These are phyloP conservation scores for Diaporthe humulicola DNA, from an alignment of 2,329 filamentous ascomycete genomes.

Conservation along the genomic window DNA sequence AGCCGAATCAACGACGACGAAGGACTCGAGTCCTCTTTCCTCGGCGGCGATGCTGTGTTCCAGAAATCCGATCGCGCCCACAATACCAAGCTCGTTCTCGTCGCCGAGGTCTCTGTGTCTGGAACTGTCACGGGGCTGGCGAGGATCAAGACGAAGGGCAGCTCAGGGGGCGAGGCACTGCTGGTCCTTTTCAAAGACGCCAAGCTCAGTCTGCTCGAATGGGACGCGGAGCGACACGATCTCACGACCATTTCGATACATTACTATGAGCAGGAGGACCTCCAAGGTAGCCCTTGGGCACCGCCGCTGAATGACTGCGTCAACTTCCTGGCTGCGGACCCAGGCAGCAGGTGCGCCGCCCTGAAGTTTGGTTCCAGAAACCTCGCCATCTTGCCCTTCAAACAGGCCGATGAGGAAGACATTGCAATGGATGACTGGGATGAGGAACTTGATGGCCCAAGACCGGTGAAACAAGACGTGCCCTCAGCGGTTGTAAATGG, in stretches of 20 bases:
- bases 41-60: conserved; percentile 72
- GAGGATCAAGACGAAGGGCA: conserved; percentile 78
- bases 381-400: conserved; percentile 93
- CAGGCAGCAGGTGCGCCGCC: conserved; percentile 91
- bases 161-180: conserved; percentile 85
- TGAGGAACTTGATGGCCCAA: conserved; percentile 80
- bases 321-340: conserved; percentile 89
- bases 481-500: conserved; percentile 57
- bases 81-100: conserved; percentile 83
- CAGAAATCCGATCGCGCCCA: conserved; percentile 73
- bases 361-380: conserved; percentile 92
- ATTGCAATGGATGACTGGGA: conserved; percentile 94
- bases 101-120: conserved; percentile 86
- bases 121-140: conserved; percentile 88
- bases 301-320: conserved; percentile 80
- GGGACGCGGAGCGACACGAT: conserved; percentile 84
- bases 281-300: conserved; percentile 86
- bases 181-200: conserved; percentile 90
- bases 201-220: conserved; percentile 92
- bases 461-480: conserved; percentile 62
- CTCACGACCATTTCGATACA: conserved; percentile 95
- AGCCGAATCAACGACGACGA: conserved; percentile 70
- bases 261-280: conserved; percentile 96
- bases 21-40: conserved; percentile 75
- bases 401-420: conserved; percentile 82